phyloP scores from a whole-genome alignment of 305 asterid species.

The Plantago lanceolata region DNA sequence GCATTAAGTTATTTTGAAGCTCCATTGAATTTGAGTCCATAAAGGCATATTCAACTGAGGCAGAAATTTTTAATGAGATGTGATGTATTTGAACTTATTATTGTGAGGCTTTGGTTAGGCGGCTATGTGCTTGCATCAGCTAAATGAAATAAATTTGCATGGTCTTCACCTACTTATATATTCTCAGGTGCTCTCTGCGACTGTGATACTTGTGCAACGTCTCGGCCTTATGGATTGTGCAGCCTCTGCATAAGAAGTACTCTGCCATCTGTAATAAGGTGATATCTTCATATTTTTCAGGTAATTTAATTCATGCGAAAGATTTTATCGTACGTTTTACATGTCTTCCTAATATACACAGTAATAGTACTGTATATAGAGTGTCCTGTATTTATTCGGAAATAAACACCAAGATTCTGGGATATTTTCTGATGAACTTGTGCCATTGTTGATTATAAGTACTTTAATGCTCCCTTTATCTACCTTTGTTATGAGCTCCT shows the following conservation, averaged over 20 bases:
- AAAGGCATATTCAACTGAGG: slow-evolving; percentile 2
- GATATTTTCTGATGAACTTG: background rate
- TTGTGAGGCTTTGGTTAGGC: background rate
- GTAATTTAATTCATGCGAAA: background rate
- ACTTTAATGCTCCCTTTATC: background rate
- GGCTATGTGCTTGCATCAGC: background rate
- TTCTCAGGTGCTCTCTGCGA: background rate
- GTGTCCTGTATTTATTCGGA: background rate
- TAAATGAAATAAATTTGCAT: background rate
- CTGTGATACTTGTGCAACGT: background rate
- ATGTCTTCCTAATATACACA: background rate
- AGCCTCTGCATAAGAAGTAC: background rate
- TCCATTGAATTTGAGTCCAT: slow-evolving; percentile 12
- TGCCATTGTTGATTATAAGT: background rate
- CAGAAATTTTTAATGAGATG: background rate
- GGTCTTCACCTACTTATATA: background rate
- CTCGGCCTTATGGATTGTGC: background rate
- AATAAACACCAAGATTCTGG: background rate
- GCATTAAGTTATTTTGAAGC: slow-evolving; percentile 11
- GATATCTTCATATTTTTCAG: background rate
- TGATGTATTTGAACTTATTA: background rate
- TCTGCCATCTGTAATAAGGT: background rate
- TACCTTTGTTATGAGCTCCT: background rate
- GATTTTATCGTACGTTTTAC: background rate
- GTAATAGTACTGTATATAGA: background rate